Evolutionary conservation across 2,329 filamentous ascomycete genomes (phyloP).

Genomic region (Alternaria incomplexa): DNA sequence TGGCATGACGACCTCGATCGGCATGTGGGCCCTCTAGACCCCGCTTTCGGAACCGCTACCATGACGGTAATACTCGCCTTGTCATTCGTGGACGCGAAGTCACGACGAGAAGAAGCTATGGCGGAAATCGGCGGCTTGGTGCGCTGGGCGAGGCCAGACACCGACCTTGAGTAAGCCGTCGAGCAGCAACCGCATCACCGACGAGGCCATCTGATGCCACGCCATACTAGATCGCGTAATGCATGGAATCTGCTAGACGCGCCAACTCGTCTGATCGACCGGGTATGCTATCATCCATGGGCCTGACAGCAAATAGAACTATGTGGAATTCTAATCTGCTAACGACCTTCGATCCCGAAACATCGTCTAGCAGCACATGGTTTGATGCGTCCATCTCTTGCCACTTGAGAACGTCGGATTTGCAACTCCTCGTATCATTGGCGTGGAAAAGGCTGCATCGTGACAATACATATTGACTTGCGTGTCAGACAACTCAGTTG

Average conservation of each 20-base stretch:
- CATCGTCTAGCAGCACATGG: not conserved
- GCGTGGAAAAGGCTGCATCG: not conserved
- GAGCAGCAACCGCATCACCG: not conserved
- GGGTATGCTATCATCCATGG: not conserved
- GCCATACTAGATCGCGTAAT: conserved; percentile 2
- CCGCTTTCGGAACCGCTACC: conserved; percentile 24
- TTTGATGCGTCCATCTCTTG: not conserved
- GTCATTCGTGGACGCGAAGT: conserved; percentile 20
- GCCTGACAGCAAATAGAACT: not conserved
- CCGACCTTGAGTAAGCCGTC: conserved; percentile 10
- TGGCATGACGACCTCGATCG: not conserved
- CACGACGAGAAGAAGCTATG: conserved; percentile 11
- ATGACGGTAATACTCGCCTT: not conserved
- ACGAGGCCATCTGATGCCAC: not conserved
- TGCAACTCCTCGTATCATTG: not conserved
- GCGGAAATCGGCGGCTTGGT: conserved; percentile 9
- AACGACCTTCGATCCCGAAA: not conserved
- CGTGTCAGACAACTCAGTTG: not conserved
- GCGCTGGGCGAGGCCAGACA: conserved; percentile 10
- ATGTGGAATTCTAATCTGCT: not conserved
- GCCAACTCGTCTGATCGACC: not conserved
- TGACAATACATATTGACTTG: not conserved
- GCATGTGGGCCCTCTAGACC: conserved; percentile 19
- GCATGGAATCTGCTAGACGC: not conserved
- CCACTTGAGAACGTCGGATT: not conserved